Conservation (phyloP, 345 rosid species). For the Carallia pectinifolia region DNA sequence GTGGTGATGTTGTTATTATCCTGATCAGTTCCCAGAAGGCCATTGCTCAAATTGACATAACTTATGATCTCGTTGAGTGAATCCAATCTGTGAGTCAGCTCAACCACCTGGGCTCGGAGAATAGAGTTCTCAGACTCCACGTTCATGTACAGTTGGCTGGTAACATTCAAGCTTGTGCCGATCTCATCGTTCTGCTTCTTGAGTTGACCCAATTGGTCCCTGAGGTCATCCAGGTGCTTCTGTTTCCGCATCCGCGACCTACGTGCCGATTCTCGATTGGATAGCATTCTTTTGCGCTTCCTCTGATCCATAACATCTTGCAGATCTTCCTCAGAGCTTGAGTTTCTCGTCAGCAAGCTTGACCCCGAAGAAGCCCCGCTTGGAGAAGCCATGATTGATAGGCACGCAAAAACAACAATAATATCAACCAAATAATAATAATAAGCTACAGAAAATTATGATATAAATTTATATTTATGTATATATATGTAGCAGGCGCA, state of each 20-base stretch:
- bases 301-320: conserved; percentile 7
- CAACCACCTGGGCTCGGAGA: conserved; percentile 17
- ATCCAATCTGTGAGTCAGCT: conserved; percentile 19
- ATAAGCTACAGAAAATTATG: too few relatives aligned
- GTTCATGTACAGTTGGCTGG: conserved; percentile 13
- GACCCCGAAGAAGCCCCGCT: conserved; percentile 17
- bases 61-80: conserved; percentile 23
- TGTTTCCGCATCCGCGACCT: conserved; percentile 23
- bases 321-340: conserved; percentile 21
- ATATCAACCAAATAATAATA: background rate
- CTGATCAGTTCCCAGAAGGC: background rate
- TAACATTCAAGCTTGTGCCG: background rate
- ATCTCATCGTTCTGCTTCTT: conserved; percentile 17
- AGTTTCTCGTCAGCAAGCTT: conserved; percentile 7
- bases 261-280: conserved; percentile 27
- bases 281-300: conserved; percentile 27
- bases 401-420: background rate
- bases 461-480: too few relatives aligned
- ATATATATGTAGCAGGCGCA: background rate
- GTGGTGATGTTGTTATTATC: background rate
- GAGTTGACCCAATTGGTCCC: conserved; percentile 13
- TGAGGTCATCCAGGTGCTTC: conserved; percentile 19
- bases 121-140: conserved; percentile 23
- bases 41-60: conserved; percentile 5
- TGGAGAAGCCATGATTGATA: conserved; percentile 11